phyloP scores from a whole-genome alignment of 2,329 filamentous ascomycete genomes.

The Botrytis fabae region DNA sequence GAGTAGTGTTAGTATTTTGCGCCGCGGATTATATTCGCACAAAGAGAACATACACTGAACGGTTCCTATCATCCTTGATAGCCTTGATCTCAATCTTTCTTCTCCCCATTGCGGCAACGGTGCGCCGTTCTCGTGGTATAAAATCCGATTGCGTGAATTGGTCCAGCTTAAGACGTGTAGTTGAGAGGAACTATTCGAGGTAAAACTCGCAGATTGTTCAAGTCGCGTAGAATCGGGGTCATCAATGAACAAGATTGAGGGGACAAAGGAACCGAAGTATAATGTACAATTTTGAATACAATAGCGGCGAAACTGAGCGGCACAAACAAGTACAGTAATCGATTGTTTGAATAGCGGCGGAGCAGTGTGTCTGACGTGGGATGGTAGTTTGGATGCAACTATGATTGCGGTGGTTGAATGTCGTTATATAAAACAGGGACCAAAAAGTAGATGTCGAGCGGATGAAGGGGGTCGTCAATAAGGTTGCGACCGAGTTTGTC shows the following conservation, averaged over 20 bases:
- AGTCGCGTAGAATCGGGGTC: slow-evolving; percentile 18
- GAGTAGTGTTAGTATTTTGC: slow-evolving; percentile 23
- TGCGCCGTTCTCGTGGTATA: slow-evolving; percentile 38
- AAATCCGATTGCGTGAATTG: slow-evolving; percentile 35
- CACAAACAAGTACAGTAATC: slow-evolving; percentile 8
- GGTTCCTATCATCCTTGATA: slow-evolving; percentile 97
- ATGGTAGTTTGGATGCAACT: neutral
- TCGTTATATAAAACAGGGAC: slow-evolving; percentile 2
- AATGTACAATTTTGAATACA: neutral
- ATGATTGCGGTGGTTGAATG: neutral
- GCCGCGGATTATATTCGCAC: slow-evolving; percentile 14
- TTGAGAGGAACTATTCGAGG: neutral
- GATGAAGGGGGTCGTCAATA: slow-evolving; percentile 2
- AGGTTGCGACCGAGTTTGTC: slow-evolving; percentile 8
- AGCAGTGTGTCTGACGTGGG: slow-evolving; percentile 22
- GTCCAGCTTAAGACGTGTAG: slow-evolving; percentile 34
- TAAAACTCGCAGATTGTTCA: slow-evolving; percentile 2
- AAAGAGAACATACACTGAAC: slow-evolving; percentile 73
- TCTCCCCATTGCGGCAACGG: slow-evolving; percentile 71
- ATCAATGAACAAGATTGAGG: slow-evolving; percentile 17
- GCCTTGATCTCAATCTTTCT: slow-evolving; percentile 99
- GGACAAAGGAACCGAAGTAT: slow-evolving; percentile 5
- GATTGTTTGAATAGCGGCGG: slow-evolving; percentile 8
- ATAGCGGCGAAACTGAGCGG: neutral
- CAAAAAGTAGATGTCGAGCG: neutral